phyloP scores from a whole-genome alignment of 1,139 yeast species.

The Debaryomyces fabryi region DNA sequence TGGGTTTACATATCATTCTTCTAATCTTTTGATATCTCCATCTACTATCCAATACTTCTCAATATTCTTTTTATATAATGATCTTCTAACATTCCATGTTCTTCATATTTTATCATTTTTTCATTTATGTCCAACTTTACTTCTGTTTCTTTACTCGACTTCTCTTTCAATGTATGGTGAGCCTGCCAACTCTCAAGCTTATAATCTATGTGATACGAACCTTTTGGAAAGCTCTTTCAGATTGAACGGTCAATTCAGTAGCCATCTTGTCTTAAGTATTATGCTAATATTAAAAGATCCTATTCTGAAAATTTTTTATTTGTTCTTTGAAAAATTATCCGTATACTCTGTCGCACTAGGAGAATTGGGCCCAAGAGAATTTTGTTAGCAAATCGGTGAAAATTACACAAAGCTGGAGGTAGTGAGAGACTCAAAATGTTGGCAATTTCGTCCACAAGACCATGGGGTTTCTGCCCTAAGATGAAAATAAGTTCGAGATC shows the following conservation, averaged over 20 bases:
- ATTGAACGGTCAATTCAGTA: conserved; percentile 99
- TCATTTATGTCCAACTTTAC: conserved; percentile 1
- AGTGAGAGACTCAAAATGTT: neutral
- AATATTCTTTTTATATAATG: neutral
- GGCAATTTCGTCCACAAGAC: neutral
- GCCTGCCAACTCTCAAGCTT: neutral
- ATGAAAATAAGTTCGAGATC: neutral
- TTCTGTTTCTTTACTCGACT: neutral
- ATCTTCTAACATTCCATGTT: neutral
- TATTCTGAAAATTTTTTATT: conserved; percentile 17
- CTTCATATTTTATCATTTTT: neutral
- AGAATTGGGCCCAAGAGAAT: neutral
- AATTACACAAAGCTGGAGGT: conserved; percentile 11
- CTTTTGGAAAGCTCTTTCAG: conserved; percentile 99
- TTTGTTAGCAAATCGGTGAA: conserved; percentile 5
- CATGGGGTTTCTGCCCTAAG: conserved; percentile 1
- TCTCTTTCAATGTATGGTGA: neutral
- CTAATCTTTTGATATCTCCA: neutral
- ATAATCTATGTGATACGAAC: conserved; percentile 52
- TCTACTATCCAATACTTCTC: neutral
- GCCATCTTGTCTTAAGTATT: conserved; percentile 66
- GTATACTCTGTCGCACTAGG: conserved; percentile 7
- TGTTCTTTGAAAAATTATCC: conserved; percentile 11
- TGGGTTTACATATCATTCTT: neutral
- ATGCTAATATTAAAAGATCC: conserved; percentile 17